Base-by-base conservation (phyloP, 805 yeast genomes). In the Sugiyamaella mastotermitis region DNA sequence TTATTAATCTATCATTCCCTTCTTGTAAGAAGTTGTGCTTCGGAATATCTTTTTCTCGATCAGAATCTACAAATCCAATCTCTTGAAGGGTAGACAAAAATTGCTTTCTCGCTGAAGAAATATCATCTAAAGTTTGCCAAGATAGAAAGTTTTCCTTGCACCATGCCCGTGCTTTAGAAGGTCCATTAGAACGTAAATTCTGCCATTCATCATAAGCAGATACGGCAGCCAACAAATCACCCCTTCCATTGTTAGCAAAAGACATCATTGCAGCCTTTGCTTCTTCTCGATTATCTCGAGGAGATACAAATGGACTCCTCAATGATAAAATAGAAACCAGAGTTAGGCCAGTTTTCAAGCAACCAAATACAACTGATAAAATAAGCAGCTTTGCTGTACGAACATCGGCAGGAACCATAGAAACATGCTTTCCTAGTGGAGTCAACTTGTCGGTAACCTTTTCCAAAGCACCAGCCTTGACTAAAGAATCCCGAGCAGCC, bases 371-470 rank as follows among this genome's bases (percentile, higher is more conserved):
- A 30, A 90, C 76, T 1, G 95, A 87, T 44, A 78, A 73, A 13
- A 88, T 76, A 24, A 90, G 62, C 37, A 88, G 60, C 51, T 90
- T 90, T 6, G 95, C 96, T 33, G 86, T 81, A 44, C 76, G 80
- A 31, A 90, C 72, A 56, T 90, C 97, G 42, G 75, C 68, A 1
- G 98, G 98, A 43, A 90, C 65, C 52, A 80, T 66, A 0, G 96
- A 80, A 24, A 90, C 66, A 51, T 80, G 86, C 30, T 66, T 71
- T 15, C 98, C 98, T 31, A 90, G 62, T 40, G 84, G 76, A 0
- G 97, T 81, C 26, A 88, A 64, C 21, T 65, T 70, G 23, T 53
- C 63, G 11, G 62, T 61, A 14, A 56, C 61, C 9, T 60, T 62
- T 14, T 61, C 61, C 33, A 92, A 55, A 3, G 94, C 86, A 0